phyloP scores from a whole-genome alignment of 2,329 filamentous ascomycete genomes.

The Ophiocordyceps unilateralis region DNA sequence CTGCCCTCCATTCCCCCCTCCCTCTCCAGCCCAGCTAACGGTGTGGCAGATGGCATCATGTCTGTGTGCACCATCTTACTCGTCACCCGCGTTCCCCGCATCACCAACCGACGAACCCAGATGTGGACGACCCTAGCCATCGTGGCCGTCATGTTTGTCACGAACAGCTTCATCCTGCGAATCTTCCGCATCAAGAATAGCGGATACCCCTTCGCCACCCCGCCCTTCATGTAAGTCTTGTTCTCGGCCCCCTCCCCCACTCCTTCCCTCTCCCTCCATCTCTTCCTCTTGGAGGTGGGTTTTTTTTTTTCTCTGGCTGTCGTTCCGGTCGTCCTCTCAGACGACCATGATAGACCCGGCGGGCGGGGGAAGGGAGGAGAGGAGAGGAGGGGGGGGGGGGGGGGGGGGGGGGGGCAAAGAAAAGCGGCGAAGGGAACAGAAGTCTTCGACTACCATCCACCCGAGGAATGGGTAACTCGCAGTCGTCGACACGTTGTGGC shows the following conservation, averaged over 20 bases:
- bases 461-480: not conserved
- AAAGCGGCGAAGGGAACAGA: not conserved
- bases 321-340: no score
- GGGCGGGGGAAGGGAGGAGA: no score
- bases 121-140: slow-evolving; percentile 68
- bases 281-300: no score
- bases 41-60: slow-evolving; percentile 45
- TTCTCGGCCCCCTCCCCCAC: no score
- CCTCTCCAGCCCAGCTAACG: slow-evolving; percentile 6
- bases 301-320: not conserved
- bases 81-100: slow-evolving; percentile 81
- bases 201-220: slow-evolving; percentile 85
- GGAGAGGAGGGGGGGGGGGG: no score
- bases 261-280: not conserved
- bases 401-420: not conserved
- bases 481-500: no score
- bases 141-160: slow-evolving; percentile 56
- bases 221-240: slow-evolving; percentile 59
- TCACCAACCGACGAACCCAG: slow-evolving; percentile 59
- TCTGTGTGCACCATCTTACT: slow-evolving; percentile 86
- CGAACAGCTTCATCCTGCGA: slow-evolving; percentile 90
- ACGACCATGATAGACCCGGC: no score
- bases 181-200: slow-evolving; percentile 90
- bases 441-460: no score
- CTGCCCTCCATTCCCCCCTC: not conserved